Conservation (phyloP, 73 alveolate species). For the Tetrahymena borealis region DNA sequence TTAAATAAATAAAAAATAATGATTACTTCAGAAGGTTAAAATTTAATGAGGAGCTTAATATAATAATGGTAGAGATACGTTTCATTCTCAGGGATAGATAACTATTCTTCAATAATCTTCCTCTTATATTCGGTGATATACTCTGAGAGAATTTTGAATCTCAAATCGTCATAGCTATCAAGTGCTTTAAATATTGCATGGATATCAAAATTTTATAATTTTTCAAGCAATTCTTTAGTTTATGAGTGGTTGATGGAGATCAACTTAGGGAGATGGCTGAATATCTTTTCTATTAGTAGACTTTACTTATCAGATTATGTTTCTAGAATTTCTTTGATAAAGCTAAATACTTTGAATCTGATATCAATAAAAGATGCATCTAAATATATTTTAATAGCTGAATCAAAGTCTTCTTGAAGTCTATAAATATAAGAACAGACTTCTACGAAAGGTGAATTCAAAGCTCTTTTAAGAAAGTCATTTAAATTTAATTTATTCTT, state of each 20-base stretch:
- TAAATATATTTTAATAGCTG: background rate
- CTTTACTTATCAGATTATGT: background rate
- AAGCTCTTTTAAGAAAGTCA: background rate
- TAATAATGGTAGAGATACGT: background rate
- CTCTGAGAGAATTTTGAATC: background rate
- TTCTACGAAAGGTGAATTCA: background rate
- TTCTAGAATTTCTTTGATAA: background rate
- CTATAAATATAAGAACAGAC: background rate
- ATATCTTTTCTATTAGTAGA: background rate
- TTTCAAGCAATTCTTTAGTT: background rate
- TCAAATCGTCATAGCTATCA: background rate
- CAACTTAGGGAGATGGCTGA: background rate
- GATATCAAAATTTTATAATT: background rate
- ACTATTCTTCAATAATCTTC: background rate
- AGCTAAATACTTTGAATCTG: background rate
- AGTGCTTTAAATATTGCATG: background rate
- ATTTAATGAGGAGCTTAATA: background rate
- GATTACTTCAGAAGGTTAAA: background rate
- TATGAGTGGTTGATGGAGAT: background rate
- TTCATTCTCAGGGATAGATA: background rate
- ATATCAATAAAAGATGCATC: background rate
- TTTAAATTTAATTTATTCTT: background rate
- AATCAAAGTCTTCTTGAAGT: background rate
- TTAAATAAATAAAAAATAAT: background rate
- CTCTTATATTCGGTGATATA: background rate